Evolutionary conservation across 2,329 filamentous ascomycete species (phyloP), one percentile per base, ranked within the genome.

Genomic region (Fusarium piperis): DNA sequence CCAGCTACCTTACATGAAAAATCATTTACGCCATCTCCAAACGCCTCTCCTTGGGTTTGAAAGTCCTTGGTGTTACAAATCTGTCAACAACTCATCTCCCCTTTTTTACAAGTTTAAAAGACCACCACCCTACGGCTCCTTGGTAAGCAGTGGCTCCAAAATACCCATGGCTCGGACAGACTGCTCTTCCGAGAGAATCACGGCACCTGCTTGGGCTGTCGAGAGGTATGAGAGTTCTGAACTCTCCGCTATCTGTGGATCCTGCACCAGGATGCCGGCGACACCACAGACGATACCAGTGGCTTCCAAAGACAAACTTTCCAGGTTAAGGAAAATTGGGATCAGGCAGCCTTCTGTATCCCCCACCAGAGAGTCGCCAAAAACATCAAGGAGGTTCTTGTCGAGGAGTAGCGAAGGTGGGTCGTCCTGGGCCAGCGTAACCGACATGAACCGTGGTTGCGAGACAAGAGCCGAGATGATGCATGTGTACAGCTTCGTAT

Each of bases 261-360:
- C 93, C 56, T 93, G 90, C 1, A 94, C 92, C 30, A 98, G 85
- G 61, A 91, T 88, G 28, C 94, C 94, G 0, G 95, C 95, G 3
- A 99, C 94, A 30, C 96, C 95, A 74, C 95, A 98, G 4, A 99
- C 94, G 64, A 99, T 98, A 23, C 95, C 95, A 0, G 95, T 97
- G 9, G 94, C 94, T 80, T 97, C 94, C 44, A 95, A 87, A 0
- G 95, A 93, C 41, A 98, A 84, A 44, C 90, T 90, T 20, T 89
- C 90, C 28, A 99, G 86, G 76, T 98, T 94, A 4, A 99, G 87
- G 65, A 94, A 95, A 74, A 99, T 96, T 2, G 96, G 94, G 2
- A 97, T 90, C 35, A 95, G 86, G 65, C 89, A 90, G 72, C 91
- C 91, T 59, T 90, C 90, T 52, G 89, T 93, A 67, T 91, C 87